phyloP scores from a whole-genome alignment of 495 filamentous ascomycete genomes.

The Daldinia concentrica region DNA sequence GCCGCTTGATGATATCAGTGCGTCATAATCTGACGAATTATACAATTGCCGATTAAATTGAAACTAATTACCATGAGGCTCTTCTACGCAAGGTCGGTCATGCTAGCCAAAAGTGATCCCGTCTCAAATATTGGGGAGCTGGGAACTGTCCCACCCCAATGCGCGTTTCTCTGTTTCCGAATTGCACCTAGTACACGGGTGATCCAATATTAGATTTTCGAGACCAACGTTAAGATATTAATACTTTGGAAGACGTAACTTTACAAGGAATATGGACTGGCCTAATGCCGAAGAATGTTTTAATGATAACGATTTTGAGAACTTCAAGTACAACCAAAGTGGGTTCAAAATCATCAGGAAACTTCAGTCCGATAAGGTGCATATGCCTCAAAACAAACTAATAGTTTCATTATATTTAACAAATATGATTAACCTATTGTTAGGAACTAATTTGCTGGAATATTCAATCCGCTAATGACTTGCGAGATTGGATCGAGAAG shows the following conservation, averaged over 20 bases:
- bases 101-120: not conserved
- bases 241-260: not conserved
- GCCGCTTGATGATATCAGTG: constrained; percentile 12
- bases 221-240: not conserved
- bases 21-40: constrained; percentile 18
- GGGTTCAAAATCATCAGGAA: constrained; percentile 23
- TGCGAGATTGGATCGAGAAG: constrained; percentile 18
- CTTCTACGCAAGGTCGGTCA: not conserved
- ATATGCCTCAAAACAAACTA: not conserved
- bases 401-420: not conserved
- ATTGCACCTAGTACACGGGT: not conserved
- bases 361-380: not conserved
- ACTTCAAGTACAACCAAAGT: constrained; percentile 8
- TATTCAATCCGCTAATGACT: constrained; percentile 2
- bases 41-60: constrained; percentile 3
- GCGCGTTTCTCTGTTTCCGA: not conserved
- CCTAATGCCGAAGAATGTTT: constrained; percentile 5
- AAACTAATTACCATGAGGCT: constrained; percentile 12
- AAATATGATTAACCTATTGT: not conserved
- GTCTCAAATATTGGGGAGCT: not conserved
- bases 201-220: not conserved
- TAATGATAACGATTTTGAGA: constrained; percentile 7
- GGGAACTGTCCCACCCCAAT: not conserved
- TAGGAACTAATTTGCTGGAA: constrained; percentile 7
- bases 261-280: constrained; percentile 21